A percentile compares a stretch with the other conserved stretches of the same genome.
These are phyloP conservation scores for Pestalotiopsis sp. DNA, from an alignment of 2,329 filamentous ascomycete genomes.

Conservation along the genomic window DNA sequence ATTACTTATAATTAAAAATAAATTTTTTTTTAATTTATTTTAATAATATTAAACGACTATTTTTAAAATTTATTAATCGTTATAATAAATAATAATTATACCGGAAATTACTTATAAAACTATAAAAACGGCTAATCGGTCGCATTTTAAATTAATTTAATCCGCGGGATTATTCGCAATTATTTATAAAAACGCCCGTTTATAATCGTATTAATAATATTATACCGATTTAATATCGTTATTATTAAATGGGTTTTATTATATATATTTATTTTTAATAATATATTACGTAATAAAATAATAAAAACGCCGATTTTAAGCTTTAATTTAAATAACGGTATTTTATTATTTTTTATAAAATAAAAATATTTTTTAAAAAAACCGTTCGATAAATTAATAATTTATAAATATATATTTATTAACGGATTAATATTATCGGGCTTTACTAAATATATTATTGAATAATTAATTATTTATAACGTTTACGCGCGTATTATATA, in stretches of 20 bases:
- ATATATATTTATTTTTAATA: too few species aligned
- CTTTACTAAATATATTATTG: too few species aligned
- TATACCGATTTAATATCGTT: not conserved
- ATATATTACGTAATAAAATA: too few species aligned
- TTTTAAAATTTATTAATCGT: conserved; percentile 5
- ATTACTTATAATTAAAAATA: not conserved
- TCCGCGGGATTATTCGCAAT: not conserved
- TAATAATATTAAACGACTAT: conserved; percentile 7
- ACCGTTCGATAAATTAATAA: too few species aligned
- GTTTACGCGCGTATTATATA: too few species aligned
- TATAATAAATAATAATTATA: not conserved
- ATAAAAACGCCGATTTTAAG: conserved; percentile 1
- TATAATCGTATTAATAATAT: not conserved
- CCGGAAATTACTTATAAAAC: not conserved
- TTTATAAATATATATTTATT: too few species aligned
- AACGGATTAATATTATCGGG: too few species aligned
- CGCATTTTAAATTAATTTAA: too few species aligned
- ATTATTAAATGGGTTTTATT: too few species aligned
- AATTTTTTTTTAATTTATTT: conserved; percentile 9
- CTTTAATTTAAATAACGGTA: too few species aligned
- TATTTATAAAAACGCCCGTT: not conserved
- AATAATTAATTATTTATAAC: too few species aligned
- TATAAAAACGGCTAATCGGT: too few species aligned
- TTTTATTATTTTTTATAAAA: not conserved
- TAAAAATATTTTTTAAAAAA: not conserved